Base-by-base conservation (phyloP, 208 protist genomes). In the Trypanosoma platydactyli region DNA sequence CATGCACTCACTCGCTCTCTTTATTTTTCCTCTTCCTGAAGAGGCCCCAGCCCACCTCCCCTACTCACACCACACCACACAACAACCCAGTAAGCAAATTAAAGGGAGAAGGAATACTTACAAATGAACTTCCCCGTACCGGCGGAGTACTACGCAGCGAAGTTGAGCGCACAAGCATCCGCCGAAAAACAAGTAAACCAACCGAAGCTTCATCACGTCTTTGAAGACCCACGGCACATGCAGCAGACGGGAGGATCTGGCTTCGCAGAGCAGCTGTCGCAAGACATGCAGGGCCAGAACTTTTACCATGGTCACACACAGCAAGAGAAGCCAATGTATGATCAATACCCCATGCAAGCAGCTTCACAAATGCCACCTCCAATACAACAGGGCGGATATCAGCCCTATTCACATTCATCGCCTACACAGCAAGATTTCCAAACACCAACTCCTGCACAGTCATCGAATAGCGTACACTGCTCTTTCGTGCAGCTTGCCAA, bases 221-320 rank as follows among this genome's bases (percentile, higher is more conserved):
- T 89, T 58, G 80, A 88, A 30, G 80, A 92, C 69, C 68, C 74
- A 41, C 70, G 44, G 38, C 54, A 71, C 38, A 61, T 69, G 22
- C 72, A 76, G 55, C 59, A 65, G 27, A n/a, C 68, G 69, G 45
- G 42, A 20, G 0, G 30, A 38, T 20, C 15, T 55, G 0, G 30
- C 42, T 5, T 56, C 51, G 18, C 58, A 49, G 4, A 27, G 16
- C 40, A 29, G 22, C 57, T 52, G n/a, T 48, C 60, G 3, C 46
- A 54, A 42, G 57, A 59, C 53, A 18, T 44, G 53, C 3, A 42
- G 16, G 53, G n/a, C 15, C 61, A 71, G 46, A 64, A 64, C 22
- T 45, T 20, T 6, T 54, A 64, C 45, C 50, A 75, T 12, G 62
- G 51, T 35, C 24, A 57, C 22, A 4, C 54, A 46, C 53, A 69